Evolutionary conservation across 2,329 filamentous ascomycete genomes (phyloP).

Genomic region (Davidsoniella australis): DNA sequence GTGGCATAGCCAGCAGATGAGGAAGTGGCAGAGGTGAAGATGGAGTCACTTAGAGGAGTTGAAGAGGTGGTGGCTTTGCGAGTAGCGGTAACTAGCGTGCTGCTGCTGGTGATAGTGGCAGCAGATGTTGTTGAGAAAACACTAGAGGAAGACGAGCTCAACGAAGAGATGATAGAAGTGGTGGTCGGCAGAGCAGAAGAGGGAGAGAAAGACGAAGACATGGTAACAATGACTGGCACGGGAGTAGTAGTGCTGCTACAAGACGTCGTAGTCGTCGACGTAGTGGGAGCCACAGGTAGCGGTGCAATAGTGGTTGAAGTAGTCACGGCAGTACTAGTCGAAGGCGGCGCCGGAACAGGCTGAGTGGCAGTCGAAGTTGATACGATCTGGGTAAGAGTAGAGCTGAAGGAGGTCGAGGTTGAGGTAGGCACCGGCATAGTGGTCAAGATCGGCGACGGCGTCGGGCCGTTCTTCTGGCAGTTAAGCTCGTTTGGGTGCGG

Average conservation of each 20-base stretch:
- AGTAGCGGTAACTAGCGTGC: conserved; percentile 1
- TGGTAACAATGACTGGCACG: neutral
- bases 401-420: neutral
- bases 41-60: conserved; percentile 6
- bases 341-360: neutral
- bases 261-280: neutral
- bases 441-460: neutral
- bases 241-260: neutral
- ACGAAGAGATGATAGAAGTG: neutral
- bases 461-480: neutral
- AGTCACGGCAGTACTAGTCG: neutral
- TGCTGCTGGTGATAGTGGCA: neutral
- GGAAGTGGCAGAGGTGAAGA: neutral
- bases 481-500: neutral
- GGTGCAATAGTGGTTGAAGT: neutral
- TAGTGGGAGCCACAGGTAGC: neutral
- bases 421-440: neutral
- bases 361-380: conserved; percentile 1
- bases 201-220: neutral
- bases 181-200: neutral
- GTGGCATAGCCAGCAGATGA: neutral
- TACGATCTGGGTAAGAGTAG: neutral
- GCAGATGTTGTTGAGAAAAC: neutral
- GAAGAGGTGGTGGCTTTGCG: neutral
- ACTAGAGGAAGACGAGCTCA: neutral